Evolutionary conservation across 106 monocot species (phyloP).

Genomic region (Posidonia australis): DNA sequence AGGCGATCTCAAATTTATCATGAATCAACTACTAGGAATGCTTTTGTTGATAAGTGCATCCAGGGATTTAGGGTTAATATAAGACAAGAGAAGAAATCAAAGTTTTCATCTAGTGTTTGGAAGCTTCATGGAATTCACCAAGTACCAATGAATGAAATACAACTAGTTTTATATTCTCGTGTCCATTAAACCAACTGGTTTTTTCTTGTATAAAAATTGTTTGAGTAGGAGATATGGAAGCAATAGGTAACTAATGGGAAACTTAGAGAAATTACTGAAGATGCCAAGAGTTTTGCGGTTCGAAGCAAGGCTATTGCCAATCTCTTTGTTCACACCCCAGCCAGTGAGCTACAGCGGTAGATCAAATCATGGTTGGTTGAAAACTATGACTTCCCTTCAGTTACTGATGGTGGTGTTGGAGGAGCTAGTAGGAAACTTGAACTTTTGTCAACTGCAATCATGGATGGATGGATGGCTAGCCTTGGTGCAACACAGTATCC

Average conservation of each 20-base stretch:
- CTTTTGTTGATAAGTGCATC: constrained; percentile 58
- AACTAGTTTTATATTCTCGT: too few species aligned
- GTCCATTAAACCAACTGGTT: not conserved
- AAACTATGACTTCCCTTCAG: constrained; percentile 95
- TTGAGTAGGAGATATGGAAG: constrained; percentile 77
- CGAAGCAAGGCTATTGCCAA: constrained; percentile 90
- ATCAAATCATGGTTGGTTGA: constrained; percentile 91
- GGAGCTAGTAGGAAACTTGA: constrained; percentile 73
- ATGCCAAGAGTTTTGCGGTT: constrained; percentile 82
- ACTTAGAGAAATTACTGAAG: constrained; percentile 94
- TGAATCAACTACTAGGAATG: constrained; percentile 46
- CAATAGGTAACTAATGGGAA: constrained; percentile 94
- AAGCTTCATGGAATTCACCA: constrained; percentile 96
- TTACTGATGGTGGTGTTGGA: constrained; percentile 50
- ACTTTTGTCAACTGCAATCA: constrained; percentile 91
- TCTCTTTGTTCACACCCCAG: constrained; percentile 97
- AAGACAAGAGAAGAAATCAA: constrained; percentile 88
- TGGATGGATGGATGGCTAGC: constrained; percentile 99
- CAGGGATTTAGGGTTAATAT: constrained; percentile 88
- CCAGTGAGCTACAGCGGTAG: constrained; percentile 95
- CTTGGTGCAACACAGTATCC: constrained; percentile 77
- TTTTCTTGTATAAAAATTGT: not conserved
- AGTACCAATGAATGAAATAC: too few species aligned
- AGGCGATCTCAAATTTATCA: constrained; percentile 64
- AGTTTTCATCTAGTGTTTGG: constrained; percentile 78